Percentiles rank a stretch among this genome's conserved stretches.
These are phyloP conservation scores for Diversispora epigaea DNA, from an alignment of 192 early-diverging fungal genomes.

Conservation along the genomic window DNA sequence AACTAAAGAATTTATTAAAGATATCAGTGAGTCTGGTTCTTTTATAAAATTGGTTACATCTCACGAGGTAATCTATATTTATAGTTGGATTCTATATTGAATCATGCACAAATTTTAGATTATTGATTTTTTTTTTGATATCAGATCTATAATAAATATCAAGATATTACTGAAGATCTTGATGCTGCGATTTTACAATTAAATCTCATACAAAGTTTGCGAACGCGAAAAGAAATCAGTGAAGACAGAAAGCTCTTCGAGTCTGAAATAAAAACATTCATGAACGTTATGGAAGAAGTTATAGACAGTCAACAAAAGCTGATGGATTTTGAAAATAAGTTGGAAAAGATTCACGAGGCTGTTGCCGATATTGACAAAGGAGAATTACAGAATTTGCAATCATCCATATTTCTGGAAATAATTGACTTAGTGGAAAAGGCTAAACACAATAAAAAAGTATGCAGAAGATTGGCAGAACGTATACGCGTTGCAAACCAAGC, in stretches of 20 bases:
- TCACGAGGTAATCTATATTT: neutral
- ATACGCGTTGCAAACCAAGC: neutral
- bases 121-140: neutral
- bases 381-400: no score
- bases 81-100: neutral
- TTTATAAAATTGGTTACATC: neutral
- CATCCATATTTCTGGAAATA: neutral
- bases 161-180: neutral
- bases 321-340: neutral
- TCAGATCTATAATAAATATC: neutral
- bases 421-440: slow-evolving; percentile 7
- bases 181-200: neutral
- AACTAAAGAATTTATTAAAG: slow-evolving; percentile 9
- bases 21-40: neutral
- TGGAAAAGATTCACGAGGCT: neutral
- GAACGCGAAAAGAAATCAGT: neutral
- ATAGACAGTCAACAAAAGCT: neutral
- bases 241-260: neutral
- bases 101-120: neutral
- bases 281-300: neutral
- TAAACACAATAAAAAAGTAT: slow-evolving; percentile 20
- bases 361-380: no score
- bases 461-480: neutral
- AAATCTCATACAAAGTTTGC: neutral
- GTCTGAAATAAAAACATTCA: neutral